Percentiles rank a stretch among this genome's conserved stretches.
Conservation (phyloP, 345 rosid species). For the Rubroshorea leprosula region DNA sequence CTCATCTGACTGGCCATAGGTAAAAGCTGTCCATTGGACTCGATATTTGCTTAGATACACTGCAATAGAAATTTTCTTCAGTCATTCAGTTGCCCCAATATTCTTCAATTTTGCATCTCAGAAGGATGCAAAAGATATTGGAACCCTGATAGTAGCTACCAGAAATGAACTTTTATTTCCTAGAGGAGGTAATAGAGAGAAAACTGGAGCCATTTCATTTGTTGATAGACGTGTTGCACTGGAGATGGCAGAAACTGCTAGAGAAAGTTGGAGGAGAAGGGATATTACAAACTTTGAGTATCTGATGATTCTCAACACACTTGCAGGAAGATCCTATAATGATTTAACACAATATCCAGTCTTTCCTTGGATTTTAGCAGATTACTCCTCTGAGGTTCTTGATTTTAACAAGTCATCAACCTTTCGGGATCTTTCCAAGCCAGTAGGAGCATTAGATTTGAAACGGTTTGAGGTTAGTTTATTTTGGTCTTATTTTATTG, state of each 20-base stretch:
- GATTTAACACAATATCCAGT: conserved; percentile 96
- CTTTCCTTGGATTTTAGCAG: conserved; percentile 95
- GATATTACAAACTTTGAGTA: conserved; percentile 94
- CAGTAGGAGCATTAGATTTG: conserved; percentile 87
- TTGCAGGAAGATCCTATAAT: conserved; percentile 94
- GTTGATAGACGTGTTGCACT: conserved; percentile 80
- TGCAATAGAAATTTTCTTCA: conserved; percentile 77
- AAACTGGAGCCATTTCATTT: conserved; percentile 66
- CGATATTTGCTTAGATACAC: conserved; percentile 94
- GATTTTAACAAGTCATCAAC: conserved; percentile 93
- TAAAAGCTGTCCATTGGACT: conserved; percentile 86
- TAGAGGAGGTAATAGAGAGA: conserved; percentile 79
- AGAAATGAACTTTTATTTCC: conserved; percentile 85
- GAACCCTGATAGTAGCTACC: conserved; percentile 69
- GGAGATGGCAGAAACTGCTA: conserved; percentile 92
- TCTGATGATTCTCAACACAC: conserved; percentile 84
- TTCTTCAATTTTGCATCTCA: conserved; percentile 74
- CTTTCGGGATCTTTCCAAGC: conserved; percentile 94
- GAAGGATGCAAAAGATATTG: conserved; percentile 86
- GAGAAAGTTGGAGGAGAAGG: conserved; percentile 95
- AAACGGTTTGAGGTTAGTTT: conserved; percentile 85
- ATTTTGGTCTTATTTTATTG: conserved; percentile 5
- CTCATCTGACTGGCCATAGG: conserved; percentile 37
- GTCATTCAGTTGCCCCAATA: conserved; percentile 64
- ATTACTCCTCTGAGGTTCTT: conserved; percentile 80